Base-by-base conservation (phyloP, 75 land plant species). In the Picea glauca region DNA sequence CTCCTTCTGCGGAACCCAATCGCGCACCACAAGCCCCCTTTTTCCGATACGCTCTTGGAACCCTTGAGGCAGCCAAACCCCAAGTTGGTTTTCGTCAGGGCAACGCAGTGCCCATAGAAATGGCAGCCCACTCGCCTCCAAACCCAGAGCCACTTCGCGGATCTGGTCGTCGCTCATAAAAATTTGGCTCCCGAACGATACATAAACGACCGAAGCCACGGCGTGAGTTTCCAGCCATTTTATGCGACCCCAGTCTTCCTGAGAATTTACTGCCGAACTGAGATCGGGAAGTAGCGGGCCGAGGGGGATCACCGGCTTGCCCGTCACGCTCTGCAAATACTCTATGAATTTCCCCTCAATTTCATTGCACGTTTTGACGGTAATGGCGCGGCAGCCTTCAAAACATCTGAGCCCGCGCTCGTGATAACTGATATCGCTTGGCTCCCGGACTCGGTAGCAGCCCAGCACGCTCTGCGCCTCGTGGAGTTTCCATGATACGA, bases 101-200 rank as follows among this genome's bases (percentile, higher is more conserved):
- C 70, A 38, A 3, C 87, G 72, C 50, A 84, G 18, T 23, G 35
- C 72, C 80, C 80, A 84, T 46, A 81, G 26, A 43, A 84, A 81
- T 50, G 80, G 80, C 63, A 35, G 80, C 5, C 73, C 23, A 62
- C 80, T 77, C 30, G 64, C 30, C 75, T 84, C 80, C 21, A 84
- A 58, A 9, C 84, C 86, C 32, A 32, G 13, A 5, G 62, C 76
- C 43, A 84, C 15, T 23, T 84, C 86, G 21, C 38, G 32, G 17
- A 77, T 62, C 70, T 84, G 72, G 54, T 62, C 62, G 30, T 46
- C 12, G 76, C 77, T 77, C 3, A 78, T 31, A 32, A 38, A 60
- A 30, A 50, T 65, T 1, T 62, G 26, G 63, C 80, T 84, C 2
- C 86, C 86, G 31, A 84, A 84, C 11, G 86, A 58, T n/a, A 84